phyloP scores from a whole-genome alignment of 23 red algal species.

The Agarophyton chilense region DNA sequence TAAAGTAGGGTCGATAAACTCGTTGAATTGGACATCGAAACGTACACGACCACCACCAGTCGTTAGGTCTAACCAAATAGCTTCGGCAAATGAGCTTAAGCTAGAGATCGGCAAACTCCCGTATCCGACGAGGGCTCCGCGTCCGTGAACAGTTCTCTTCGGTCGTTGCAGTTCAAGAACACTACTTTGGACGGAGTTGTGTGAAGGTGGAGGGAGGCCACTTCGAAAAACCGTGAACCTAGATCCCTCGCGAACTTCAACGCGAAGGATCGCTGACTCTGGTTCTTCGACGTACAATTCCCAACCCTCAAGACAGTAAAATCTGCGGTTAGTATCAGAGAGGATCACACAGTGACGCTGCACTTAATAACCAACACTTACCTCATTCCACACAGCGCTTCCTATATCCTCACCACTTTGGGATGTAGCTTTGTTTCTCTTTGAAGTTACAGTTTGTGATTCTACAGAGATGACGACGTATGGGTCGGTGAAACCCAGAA shows the following conservation, averaged over 20 bases:
- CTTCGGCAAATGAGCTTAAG: neutral
- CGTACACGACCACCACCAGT: conserved; percentile 53
- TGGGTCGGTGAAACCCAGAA: conserved; percentile 42
- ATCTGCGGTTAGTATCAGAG: neutral
- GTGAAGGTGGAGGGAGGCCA: neutral
- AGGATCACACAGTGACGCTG: too few relatives aligned
- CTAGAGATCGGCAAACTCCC: conserved; percentile 2
- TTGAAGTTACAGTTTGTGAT: conserved; percentile 42
- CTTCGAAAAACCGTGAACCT: conserved; percentile 27
- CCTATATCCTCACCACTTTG: conserved; percentile 21
- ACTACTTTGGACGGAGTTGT: conserved; percentile 4
- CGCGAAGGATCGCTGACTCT: conserved; percentile 33
- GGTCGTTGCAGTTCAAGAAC: neutral
- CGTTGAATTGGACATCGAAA: conserved; percentile 45
- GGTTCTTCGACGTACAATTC: conserved; percentile 61
- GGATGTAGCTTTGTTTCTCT: conserved; percentile 47
- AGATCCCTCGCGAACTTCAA: conserved; percentile 57
- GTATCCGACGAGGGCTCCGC: conserved; percentile 23
- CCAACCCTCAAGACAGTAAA: conserved; percentile 10
- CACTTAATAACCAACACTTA: conserved; percentile 6
- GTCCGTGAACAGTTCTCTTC: neutral
- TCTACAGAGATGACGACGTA: conserved; percentile 56
- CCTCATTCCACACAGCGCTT: conserved; percentile 68
- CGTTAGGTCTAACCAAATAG: conserved; percentile 50
- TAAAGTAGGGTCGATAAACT: conserved; percentile 65